Evolutionary conservation across 2,329 filamentous ascomycete species (phyloP).

Genomic region (Pseudocercospora ulei): DNA sequence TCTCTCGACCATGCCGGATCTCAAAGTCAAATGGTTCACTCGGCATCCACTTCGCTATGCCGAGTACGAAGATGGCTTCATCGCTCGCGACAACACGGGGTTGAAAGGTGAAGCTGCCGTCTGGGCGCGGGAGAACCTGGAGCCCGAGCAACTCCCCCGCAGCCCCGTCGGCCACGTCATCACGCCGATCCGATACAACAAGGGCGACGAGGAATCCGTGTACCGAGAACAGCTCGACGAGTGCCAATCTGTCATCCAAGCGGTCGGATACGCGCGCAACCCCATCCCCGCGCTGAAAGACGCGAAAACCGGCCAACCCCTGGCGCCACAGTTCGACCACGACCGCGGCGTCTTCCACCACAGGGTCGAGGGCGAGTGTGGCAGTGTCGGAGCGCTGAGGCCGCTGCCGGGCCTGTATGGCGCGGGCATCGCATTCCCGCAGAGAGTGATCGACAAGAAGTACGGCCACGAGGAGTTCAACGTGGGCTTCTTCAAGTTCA

Average conservation of each 20-base stretch:
- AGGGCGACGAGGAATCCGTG: conserved; percentile 42
- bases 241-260: conserved; percentile 49
- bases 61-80: conserved; percentile 54
- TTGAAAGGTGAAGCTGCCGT: conserved; percentile 53
- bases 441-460: conserved; percentile 52
- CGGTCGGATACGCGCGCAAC: conserved; percentile 49
- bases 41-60: conserved; percentile 53
- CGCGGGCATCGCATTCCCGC: conserved; percentile 55
- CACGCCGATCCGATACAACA: conserved; percentile 36
- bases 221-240: conserved; percentile 43
- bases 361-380: conserved; percentile 17
- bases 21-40: conserved; percentile 54
- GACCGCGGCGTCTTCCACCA: conserved; percentile 33
- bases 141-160: conserved; percentile 41
- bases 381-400: conserved; percentile 16
- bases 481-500: conserved; percentile 57
- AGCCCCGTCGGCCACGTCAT: conserved; percentile 42
- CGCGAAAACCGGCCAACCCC: conserved; percentile 28
- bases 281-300: conserved; percentile 42
- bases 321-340: conserved; percentile 41
- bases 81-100: conserved; percentile 55
- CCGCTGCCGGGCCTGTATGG: conserved; percentile 48
- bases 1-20: conserved; percentile 43
- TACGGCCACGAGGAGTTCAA: conserved; percentile 52
- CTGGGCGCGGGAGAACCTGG: conserved; percentile 52